Evolutionary conservation across 345 rosid genomes (phyloP).

Genomic region (Punica granatum): DNA sequence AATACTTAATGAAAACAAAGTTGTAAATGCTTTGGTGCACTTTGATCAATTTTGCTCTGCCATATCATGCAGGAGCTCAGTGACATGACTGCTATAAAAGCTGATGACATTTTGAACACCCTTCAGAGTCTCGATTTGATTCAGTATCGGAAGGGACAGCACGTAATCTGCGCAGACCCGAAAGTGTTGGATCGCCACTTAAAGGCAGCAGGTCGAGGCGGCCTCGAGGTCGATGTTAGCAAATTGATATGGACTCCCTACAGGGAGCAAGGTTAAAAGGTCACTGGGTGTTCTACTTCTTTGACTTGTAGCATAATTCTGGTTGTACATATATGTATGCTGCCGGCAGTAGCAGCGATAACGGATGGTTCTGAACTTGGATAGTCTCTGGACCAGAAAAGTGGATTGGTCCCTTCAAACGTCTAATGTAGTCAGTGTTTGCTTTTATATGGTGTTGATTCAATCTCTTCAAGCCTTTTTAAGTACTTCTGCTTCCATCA

Average conservation of each 20-base stretch:
- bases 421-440: background rate
- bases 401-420: background rate
- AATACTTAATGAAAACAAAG: background rate
- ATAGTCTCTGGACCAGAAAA: background rate
- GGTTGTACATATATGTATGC: background rate
- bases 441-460: background rate
- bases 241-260: constrained; percentile 98
- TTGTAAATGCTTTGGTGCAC: background rate
- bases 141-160: constrained; percentile 98
- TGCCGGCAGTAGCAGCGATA: background rate
- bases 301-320: background rate
- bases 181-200: constrained; percentile 95
- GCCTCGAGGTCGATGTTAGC: constrained; percentile 94
- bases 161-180: constrained; percentile 96
- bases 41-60: background rate
- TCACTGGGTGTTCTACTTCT: background rate
- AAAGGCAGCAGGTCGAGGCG: constrained; percentile 97
- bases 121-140: constrained; percentile 94
- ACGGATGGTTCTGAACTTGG: background rate
- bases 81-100: constrained; percentile 98
- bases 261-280: constrained; percentile 68
- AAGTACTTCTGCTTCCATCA: too few species aligned
- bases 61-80: constrained; percentile 65
- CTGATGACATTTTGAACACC: constrained; percentile 87
- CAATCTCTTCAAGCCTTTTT: too few species aligned